Percentiles rank a stretch among this genome's conserved stretches.
These are phyloP conservation scores for Neurospora tetrasperma DNA, from an alignment of 495 filamentous ascomycete species.

Conservation along the genomic window DNA sequence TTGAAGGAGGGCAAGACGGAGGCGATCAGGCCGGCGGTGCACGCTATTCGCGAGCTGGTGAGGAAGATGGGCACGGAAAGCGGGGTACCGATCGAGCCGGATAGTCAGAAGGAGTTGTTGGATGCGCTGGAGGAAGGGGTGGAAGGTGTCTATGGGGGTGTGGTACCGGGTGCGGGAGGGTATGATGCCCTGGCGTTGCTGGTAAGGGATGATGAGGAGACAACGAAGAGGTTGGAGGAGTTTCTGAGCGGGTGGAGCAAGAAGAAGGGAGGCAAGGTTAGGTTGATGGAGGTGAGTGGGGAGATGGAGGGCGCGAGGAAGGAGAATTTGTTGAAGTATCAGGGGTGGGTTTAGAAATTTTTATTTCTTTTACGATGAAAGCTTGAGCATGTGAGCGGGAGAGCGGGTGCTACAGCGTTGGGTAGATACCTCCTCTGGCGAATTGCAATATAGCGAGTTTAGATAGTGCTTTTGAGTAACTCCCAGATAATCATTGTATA, in stretches of 20 bases:
- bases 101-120: slow-evolving; percentile 71
- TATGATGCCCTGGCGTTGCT: slow-evolving; percentile 85
- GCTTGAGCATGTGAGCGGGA: too few species aligned
- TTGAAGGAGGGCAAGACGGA: slow-evolving; percentile 38
- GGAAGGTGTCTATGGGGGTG: slow-evolving; percentile 76
- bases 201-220: slow-evolving; percentile 60
- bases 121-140: slow-evolving; percentile 57
- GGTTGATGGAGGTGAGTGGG: slow-evolving; percentile 69
- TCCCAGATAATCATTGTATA: neutral
- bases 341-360: slow-evolving; percentile 44
- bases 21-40: slow-evolving; percentile 29
- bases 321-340: slow-evolving; percentile 53
- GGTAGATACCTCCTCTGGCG: neutral
- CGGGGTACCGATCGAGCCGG: slow-evolving; percentile 84
- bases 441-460: neutral
- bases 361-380: neutral
- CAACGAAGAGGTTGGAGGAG: slow-evolving; percentile 49
- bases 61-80: slow-evolving; percentile 63
- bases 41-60: slow-evolving; percentile 42
- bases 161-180: slow-evolving; percentile 90
- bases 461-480: neutral
- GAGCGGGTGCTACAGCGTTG: neutral
- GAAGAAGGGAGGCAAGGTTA: slow-evolving; percentile 60
- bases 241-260: slow-evolving; percentile 57
- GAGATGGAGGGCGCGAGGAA: slow-evolving; percentile 74